Base-by-base conservation (phyloP, 106 monocot species). In the Chionographis japonica region DNA sequence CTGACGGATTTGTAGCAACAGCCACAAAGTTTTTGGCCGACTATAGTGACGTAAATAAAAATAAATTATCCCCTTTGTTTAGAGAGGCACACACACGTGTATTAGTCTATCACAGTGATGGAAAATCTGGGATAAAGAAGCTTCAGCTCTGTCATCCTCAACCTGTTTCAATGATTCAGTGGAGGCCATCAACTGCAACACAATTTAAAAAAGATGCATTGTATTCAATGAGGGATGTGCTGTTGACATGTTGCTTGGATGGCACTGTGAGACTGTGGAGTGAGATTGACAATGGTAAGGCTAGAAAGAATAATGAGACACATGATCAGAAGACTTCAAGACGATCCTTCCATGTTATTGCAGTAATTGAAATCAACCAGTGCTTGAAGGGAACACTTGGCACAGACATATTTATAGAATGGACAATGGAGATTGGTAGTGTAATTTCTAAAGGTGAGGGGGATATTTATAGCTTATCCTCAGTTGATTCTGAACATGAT, bases 241-340 rank as follows among this genome's bases (percentile, higher is more conserved):
- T 98, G 17, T 68, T 98, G 70, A 90, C 93, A 53, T 93, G 87
- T 61, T 93, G 93, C 72, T 74, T 83, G 55, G 98, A 98, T 81
- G 93, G 98, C 41, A 75, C 87, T 40, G 85, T 88, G 38, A 83
- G 98, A 85, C 60, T 98, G 19, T 98, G 98, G 98, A 81, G 93
- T 79, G 87, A 98, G 75, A 63, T 87, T 78, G 87, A 87, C 40
- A 62, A 62, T 78, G 69, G 70, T 14, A 83, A 66, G 61, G 38
- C 54, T 60, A 90, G 63, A 63, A 86, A 80, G 70, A 50, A 37
- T 5, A 69, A 50, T 59, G 84, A 80, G 5, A 60, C 8, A 18
- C 68, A 78, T 79, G 75, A 81, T 60, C 72, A 54, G 40, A 91
- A 76, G 55, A 55, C 13, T 38, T 4, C 20, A 7, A 72, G 59